A percentile compares a stretch with the other conserved stretches of the same genome.
These are phyloP conservation scores for Cladosporium sphaerospermum DNA, from an alignment of 2,329 filamentous ascomycete species.

Conservation along the genomic window DNA sequence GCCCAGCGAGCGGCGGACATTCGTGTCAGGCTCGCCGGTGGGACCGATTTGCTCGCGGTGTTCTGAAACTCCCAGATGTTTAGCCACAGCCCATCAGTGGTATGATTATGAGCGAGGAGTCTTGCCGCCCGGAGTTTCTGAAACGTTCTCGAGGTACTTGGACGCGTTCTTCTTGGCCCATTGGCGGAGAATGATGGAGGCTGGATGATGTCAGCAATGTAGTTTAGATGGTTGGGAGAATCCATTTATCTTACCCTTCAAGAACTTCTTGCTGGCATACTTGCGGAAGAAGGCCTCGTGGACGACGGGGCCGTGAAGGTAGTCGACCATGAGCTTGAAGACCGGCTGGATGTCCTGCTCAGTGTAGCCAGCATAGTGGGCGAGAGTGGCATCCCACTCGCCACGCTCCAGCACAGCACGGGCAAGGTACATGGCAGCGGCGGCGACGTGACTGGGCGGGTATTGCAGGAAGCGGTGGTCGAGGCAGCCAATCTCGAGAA, in stretches of 20 bases:
- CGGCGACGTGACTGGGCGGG: constrained; percentile 82
- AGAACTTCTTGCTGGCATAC: constrained; percentile 98
- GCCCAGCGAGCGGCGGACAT: constrained; percentile 7
- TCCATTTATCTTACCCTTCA: constrained; percentile 67
- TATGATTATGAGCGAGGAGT: constrained; percentile 25
- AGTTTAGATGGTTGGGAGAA: constrained; percentile 11
- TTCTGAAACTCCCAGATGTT: constrained; percentile 8
- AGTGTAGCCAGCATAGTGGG: constrained; percentile 87
- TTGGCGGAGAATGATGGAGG: constrained; percentile 81
- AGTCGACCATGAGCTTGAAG: constrained; percentile 92
- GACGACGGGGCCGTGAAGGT: constrained; percentile 79
- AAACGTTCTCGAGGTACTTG: constrained; percentile 28
- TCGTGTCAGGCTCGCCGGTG: background rate
- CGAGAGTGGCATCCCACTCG: constrained; percentile 82
- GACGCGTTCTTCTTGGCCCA: constrained; percentile 66
- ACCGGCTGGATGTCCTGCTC: constrained; percentile 92
- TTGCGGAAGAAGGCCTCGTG: constrained; percentile 99
- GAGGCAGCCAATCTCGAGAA: constrained; percentile 92
- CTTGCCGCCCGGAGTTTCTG: constrained; percentile 25
- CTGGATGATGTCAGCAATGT: constrained; percentile 43
- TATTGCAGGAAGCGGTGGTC: constrained; percentile 91
- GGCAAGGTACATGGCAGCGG: constrained; percentile 89
- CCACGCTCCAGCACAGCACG: constrained; percentile 86
- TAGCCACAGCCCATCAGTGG: constrained; percentile 5
- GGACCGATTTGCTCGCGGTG: background rate